Percentiles rank a stretch among this genome's conserved stretches.
These are phyloP conservation scores for Ustilago hordei DNA, from an alignment of 1,284 basidiomycete genomes.

Conservation along the genomic window DNA sequence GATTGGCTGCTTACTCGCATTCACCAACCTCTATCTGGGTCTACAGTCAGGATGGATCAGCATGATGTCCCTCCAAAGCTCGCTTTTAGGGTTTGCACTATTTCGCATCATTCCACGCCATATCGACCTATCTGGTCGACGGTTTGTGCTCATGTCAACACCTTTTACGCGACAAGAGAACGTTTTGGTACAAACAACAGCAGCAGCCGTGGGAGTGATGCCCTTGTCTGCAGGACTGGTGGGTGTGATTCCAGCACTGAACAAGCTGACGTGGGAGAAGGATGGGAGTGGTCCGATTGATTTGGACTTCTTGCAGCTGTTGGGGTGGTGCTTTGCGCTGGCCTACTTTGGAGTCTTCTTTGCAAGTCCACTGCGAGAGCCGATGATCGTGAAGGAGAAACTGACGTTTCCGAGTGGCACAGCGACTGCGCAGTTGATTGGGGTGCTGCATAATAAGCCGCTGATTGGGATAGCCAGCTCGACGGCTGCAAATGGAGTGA, in stretches of 20 bases:
- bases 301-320: constrained; percentile 31
- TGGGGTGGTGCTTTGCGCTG: constrained; percentile 47
- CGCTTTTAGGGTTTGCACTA: constrained; percentile 88
- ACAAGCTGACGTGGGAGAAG: constrained; percentile 78
- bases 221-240: constrained; percentile 91
- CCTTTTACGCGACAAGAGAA: constrained; percentile 89
- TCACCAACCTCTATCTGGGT: constrained; percentile 82
- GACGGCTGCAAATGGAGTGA: neutral
- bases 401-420: constrained; percentile 91
- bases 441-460: constrained; percentile 79
- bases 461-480: constrained; percentile 5
- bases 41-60: constrained; percentile 81
- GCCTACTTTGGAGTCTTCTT: constrained; percentile 81
- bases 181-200: constrained; percentile 89
- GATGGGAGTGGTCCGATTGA: constrained; percentile 83
- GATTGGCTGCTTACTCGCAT: constrained; percentile 80
- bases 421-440: constrained; percentile 95
- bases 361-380: constrained; percentile 89
- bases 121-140: constrained; percentile 34
- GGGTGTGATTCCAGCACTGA: constrained; percentile 90
- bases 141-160: constrained; percentile 31
- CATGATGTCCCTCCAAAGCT: constrained; percentile 96
- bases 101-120: constrained; percentile 75
- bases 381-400: constrained; percentile 95
- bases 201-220: constrained; percentile 82